phyloP scores from a whole-genome alignment of 352 stramenopile species.

The Pythium utonaiense region DNA sequence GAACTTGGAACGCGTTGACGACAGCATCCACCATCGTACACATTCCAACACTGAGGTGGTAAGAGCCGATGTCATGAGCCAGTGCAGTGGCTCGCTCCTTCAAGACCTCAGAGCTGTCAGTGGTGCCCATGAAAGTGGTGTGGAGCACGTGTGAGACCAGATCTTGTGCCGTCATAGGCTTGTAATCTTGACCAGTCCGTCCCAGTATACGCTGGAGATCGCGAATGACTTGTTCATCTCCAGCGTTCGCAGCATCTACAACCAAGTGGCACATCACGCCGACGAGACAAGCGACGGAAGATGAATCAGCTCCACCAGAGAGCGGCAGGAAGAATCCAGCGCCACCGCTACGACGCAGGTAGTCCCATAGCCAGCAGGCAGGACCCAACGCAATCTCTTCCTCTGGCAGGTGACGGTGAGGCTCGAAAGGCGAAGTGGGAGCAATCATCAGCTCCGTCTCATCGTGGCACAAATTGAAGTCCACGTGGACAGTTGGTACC shows the following conservation, averaged over 20 bases:
- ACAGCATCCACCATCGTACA: constrained; percentile 93
- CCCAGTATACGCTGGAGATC: constrained; percentile 86
- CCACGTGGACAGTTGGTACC: constrained; percentile 68
- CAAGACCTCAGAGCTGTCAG: constrained; percentile 92
- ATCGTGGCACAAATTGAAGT: constrained; percentile 77
- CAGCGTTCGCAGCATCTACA: constrained; percentile 75
- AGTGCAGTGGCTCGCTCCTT: constrained; percentile 87
- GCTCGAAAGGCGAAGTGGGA: constrained; percentile 50
- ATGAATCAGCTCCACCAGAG: constrained; percentile 95
- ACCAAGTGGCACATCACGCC: constrained; percentile 97
- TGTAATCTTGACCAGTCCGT: constrained; percentile 48
- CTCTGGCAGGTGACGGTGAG: constrained; percentile 88
- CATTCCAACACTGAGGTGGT: constrained; percentile 96
- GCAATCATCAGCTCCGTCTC: constrained; percentile 31
- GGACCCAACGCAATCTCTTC: constrained; percentile 97
- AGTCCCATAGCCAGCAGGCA: constrained; percentile 99
- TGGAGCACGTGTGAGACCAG: constrained; percentile 93
- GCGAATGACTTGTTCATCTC: constrained; percentile 73
- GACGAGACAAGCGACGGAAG: constrained; percentile 95
- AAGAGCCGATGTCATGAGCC: constrained; percentile 91
- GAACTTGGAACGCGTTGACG: constrained; percentile 65
- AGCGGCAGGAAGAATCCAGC: constrained; percentile 96
- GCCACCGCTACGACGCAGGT: constrained; percentile 88
- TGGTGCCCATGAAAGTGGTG: constrained; percentile 98
- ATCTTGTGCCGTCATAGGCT: constrained; percentile 73